These are phyloP conservation scores for Arabidopsis lyrata DNA, from an alignment of 441 rosid genomes.

Conservation along the genomic window DNA sequence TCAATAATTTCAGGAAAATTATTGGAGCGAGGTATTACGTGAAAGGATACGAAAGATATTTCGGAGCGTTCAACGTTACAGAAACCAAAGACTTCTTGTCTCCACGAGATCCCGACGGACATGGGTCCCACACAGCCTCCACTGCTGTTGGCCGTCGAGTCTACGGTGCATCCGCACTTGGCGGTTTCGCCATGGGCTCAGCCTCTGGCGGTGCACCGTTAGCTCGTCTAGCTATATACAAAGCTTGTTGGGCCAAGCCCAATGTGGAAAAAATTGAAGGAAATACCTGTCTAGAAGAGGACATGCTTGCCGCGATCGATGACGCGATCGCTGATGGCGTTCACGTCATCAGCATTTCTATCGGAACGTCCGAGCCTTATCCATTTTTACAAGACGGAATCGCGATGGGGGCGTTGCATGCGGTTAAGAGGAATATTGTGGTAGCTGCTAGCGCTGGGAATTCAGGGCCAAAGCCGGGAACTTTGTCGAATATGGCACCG, in stretches of 20 bases:
- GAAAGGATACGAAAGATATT: constrained; percentile 55
- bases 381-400: constrained; percentile 51
- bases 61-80: constrained; percentile 56
- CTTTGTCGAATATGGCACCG: constrained; percentile 71
- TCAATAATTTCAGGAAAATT: constrained; percentile 58
- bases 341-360: constrained; percentile 67
- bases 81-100: constrained; percentile 61
- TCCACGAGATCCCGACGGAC: constrained; percentile 84
- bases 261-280: constrained; percentile 47
- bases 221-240: constrained; percentile 80
- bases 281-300: constrained; percentile 60
- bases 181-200: constrained; percentile 75
- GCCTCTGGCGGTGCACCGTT: constrained; percentile 81
- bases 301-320: constrained; percentile 84
- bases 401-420: constrained; percentile 74
- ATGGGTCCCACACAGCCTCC: constrained; percentile 88
- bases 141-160: constrained; percentile 65
- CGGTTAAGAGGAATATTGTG: constrained; percentile 60
- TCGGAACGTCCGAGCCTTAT: constrained; percentile 43
- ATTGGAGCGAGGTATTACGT: constrained; percentile 82
- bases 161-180: constrained; percentile 51
- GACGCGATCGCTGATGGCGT: constrained; percentile 87
- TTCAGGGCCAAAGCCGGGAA: constrained; percentile 62
- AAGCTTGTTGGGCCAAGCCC: constrained; percentile 83
- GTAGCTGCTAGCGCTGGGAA: constrained; percentile 77